phyloP scores from a whole-genome alignment of 805 yeast species.

The Pichia deserticola region DNA sequence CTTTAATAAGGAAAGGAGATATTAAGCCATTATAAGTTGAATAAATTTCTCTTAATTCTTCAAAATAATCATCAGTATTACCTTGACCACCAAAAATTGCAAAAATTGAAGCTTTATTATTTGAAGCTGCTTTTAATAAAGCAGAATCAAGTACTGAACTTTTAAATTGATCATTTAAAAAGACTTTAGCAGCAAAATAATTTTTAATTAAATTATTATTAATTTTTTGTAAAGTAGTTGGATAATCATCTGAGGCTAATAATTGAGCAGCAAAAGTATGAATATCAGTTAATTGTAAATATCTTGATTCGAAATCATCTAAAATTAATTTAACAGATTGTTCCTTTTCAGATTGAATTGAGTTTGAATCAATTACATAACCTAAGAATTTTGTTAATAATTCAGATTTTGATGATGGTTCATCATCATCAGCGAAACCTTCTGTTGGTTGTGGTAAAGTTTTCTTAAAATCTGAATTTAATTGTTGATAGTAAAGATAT shows the following conservation, averaged over 20 bases:
- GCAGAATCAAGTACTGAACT: constrained; percentile 18
- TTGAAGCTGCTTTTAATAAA: constrained; percentile 59
- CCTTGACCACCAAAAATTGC: constrained; percentile 99
- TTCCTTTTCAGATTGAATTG: constrained; percentile 25
- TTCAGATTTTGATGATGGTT: constrained; percentile 82
- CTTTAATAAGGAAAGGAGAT: constrained; percentile 58
- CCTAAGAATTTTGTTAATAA: constrained; percentile 80
- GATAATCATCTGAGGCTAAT: constrained; percentile 47
- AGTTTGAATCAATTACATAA: constrained; percentile 35
- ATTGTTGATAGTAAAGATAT: constrained; percentile 75
- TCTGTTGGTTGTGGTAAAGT: constrained; percentile 75
- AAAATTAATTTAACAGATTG: constrained; percentile 66
- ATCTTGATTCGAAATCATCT: constrained; percentile 78
- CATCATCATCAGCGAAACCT: constrained; percentile 77
- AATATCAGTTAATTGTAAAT: constrained; percentile 68
- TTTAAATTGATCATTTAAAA: constrained; percentile 17
- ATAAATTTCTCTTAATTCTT: constrained; percentile 85
- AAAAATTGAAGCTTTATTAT: constrained; percentile 51
- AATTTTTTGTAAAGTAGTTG: constrained; percentile 66
- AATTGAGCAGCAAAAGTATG: constrained; percentile 79
- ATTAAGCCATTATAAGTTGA: constrained; percentile 69
- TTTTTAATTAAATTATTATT: constrained; percentile 64
- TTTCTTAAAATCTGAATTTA: constrained; percentile 78
- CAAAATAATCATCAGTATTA: constrained; percentile 94
- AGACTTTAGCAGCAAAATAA: constrained; percentile 47